These are phyloP conservation scores for Digitaria exilis DNA, from an alignment of 202 grass and related monocot species.

Conservation along the genomic window DNA sequence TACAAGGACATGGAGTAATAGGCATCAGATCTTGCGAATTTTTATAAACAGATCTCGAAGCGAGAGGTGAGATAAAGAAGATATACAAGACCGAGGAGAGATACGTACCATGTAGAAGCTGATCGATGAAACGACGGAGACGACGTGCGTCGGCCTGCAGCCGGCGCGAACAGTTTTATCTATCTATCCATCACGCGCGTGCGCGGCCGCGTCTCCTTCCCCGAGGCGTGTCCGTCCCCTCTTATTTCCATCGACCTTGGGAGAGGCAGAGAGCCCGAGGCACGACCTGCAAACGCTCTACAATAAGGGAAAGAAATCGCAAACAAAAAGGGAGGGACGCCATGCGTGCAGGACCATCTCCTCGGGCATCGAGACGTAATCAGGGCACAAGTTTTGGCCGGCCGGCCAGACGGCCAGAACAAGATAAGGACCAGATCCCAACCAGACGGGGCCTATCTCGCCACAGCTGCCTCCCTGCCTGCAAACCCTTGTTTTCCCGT, in stretches of 20 bases:
- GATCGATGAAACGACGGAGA: background rate
- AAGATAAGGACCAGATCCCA: conserved; percentile 41
- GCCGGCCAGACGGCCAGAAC: background rate
- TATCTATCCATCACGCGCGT: conserved; percentile 15
- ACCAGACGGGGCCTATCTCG: background rate
- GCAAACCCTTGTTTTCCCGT: background rate
- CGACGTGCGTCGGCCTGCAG: background rate
- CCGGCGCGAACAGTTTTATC: conserved; percentile 16
- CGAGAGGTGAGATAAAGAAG: background rate
- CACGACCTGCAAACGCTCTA: conserved; percentile 21
- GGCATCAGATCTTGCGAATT: background rate
- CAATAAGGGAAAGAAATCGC: background rate
- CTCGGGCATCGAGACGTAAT: conserved; percentile 16
- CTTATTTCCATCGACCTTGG: background rate
- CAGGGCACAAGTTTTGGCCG: conserved; percentile 2
- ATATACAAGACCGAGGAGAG: background rate
- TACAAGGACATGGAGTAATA: background rate
- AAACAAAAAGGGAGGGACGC: background rate
- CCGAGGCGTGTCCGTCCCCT: background rate
- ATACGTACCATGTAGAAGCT: background rate
- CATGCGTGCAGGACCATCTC: background rate
- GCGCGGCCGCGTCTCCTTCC: background rate
- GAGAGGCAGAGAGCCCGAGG: background rate
- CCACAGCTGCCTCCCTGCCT: background rate
- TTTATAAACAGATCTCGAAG: conserved; percentile 6